Evolutionary conservation across 805 yeast genomes (phyloP).

Genomic region (Nakazawaea wyomingensis): DNA sequence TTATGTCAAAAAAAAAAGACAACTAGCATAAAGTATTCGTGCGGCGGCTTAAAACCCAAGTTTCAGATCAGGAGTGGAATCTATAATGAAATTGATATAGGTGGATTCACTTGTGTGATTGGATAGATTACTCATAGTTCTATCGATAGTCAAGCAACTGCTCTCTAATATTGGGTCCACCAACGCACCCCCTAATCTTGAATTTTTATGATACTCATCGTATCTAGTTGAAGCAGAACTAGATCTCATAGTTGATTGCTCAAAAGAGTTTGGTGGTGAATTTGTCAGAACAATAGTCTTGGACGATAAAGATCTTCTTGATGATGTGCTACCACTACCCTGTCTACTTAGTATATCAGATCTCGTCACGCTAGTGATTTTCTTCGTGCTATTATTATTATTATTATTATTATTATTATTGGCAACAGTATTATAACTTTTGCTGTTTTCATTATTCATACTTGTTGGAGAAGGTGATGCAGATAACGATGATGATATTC

Average conservation of each 20-base stretch:
- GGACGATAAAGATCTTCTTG: neutral
- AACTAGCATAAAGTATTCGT: neutral
- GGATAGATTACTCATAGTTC: neutral
- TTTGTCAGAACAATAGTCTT: neutral
- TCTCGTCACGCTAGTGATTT: conserved; percentile 1
- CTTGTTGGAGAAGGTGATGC: too few relatives aligned
- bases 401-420: too few relatives aligned
- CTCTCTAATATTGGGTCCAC: neutral
- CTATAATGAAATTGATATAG: neutral
- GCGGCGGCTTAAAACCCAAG: neutral
- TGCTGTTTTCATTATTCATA: too few relatives aligned
- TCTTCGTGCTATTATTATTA: neutral
- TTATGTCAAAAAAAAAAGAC: neutral
- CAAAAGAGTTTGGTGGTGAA: too few relatives aligned
- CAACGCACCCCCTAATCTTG: neutral
- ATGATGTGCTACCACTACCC: neutral
- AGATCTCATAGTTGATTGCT: too few relatives aligned
- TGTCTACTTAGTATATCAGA: conserved; percentile 1
- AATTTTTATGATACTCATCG: too few relatives aligned
- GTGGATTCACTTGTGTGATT: neutral
- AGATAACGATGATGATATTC: too few relatives aligned
- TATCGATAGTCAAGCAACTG: neutral
- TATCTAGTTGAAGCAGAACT: neutral
- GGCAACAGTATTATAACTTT: too few relatives aligned
- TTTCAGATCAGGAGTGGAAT: conserved; percentile 1